Conservation (phyloP, 352 stramenopile species). For the Pythium brachiatum region DNA sequence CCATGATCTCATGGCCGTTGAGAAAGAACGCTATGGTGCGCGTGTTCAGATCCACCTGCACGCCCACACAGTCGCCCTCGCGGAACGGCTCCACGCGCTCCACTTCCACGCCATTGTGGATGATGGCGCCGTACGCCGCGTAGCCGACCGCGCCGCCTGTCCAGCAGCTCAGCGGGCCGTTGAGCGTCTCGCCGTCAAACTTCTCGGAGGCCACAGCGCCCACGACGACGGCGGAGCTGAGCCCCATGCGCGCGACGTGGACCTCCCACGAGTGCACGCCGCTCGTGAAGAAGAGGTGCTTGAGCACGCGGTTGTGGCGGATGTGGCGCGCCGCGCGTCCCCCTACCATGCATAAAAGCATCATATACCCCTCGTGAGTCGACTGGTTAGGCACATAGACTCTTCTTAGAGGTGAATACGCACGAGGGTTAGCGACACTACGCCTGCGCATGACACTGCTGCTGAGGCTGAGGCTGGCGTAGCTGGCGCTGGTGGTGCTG, state of each 20-base stretch:
- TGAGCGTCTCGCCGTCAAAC: slow-evolving; percentile 26
- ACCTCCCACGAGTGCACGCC: slow-evolving; percentile 51
- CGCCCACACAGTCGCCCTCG: slow-evolving; percentile 40
- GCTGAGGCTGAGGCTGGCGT: too few relatives aligned
- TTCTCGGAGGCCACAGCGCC: slow-evolving; percentile 26
- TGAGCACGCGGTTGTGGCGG: slow-evolving; percentile 32
- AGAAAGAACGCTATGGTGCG: slow-evolving; percentile 41
- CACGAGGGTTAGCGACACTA: background rate
- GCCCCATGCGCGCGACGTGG: slow-evolving; percentile 30
- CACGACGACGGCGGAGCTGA: slow-evolving; percentile 29
- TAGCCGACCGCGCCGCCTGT: slow-evolving; percentile 35
- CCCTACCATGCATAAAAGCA: background rate
- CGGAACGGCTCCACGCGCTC: slow-evolving; percentile 29
- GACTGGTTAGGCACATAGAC: background rate
- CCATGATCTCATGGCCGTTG: slow-evolving; percentile 34
- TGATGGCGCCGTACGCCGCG: slow-evolving; percentile 31
- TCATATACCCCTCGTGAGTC: background rate
- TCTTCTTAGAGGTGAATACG: background rate
- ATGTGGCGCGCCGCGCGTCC: slow-evolving; percentile 19
- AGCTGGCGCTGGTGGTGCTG: too few relatives aligned
- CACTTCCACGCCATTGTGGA: slow-evolving; percentile 36
- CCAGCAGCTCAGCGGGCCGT: slow-evolving; percentile 11
- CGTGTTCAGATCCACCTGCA: slow-evolving; percentile 50
- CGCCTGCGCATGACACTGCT: background rate
- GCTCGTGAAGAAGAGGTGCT: slow-evolving; percentile 56